Base-by-base conservation (phyloP, 208 protist species). In the Leptomonas seymouri region DNA sequence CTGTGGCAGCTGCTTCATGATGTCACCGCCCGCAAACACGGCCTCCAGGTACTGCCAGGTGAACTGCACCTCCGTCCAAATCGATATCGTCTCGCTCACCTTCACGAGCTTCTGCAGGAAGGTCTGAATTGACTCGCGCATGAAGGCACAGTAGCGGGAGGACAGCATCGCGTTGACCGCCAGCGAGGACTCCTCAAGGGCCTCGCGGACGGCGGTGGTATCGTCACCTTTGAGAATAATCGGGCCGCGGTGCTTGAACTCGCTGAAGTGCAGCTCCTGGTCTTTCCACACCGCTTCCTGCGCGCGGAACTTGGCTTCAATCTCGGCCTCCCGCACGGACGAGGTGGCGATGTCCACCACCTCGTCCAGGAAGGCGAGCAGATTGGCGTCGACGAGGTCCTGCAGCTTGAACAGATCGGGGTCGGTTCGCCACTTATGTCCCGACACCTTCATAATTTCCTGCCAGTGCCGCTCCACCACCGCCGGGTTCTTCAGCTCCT, bases 11-110 rank as follows among this genome's bases (percentile, higher is more conserved):
- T 99, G 97, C 86, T 97, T 97, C 81, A 97, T 97, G 57, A 99
- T 99, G 71, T 98, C 97, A 83, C 97, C 97, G 51, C 90, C 92
- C 7, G 95, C 95, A 76, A 99, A 99, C 15, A 99, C 98, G 27
- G 97, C 96, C 81, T 98, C 97, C 45, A 99, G 85, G 78, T 98
- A 98, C 76, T 98, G 96, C 97, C 97, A 99, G 57, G 89, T 94
- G 73, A 92, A 89, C 91, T 98, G 97, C 76, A 98, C 96, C 70
- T 93, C 84, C 28, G 91, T 87, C 96, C 95, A 98, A n/a, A 94
- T 57, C 0, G 86, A 71, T 74, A 98, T 94, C 41, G 87, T 96
- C 76, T 98, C 97, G 71, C 90, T 90, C 30, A 97, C 91, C 64
- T 86, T 86, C 31, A 96, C 90, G 18, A 98, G 89, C 77, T 98